Evolutionary conservation across 805 yeast genomes (phyloP).

Genomic region (Zygoascus tannicola): DNA sequence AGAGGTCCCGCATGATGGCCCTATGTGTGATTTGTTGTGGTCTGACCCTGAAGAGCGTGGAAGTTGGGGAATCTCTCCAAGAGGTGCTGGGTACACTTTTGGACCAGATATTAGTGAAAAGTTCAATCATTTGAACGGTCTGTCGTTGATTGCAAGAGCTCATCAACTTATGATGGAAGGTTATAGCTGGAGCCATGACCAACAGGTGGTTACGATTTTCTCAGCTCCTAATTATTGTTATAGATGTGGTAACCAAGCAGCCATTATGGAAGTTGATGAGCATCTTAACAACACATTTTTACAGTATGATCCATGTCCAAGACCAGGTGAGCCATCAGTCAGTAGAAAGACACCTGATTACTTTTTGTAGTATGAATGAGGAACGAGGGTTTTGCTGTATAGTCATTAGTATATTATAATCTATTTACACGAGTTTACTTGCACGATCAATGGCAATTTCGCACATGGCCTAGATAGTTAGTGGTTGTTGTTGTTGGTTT

Average conservation of each 20-base stretch:
- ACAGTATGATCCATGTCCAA: constrained; percentile 92
- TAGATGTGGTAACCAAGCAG: constrained; percentile 97
- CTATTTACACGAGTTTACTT: constrained; percentile 6
- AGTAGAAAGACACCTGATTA: constrained; percentile 96
- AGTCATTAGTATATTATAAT: background rate
- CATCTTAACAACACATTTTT: constrained; percentile 72
- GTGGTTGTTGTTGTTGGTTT: too few relatives aligned
- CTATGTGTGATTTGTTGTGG: constrained; percentile 96
- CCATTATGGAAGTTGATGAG: constrained; percentile 96
- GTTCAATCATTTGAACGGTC: constrained; percentile 86
- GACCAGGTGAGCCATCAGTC: constrained; percentile 97
- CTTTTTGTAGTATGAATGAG: constrained; percentile 63
- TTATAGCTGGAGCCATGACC: constrained; percentile 90
- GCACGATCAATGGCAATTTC: constrained; percentile 81
- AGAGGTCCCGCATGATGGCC: constrained; percentile 97
- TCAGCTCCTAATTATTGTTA: constrained; percentile 96
- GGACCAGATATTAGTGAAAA: constrained; percentile 95
- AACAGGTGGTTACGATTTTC: constrained; percentile 86
- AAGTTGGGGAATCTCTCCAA: constrained; percentile 96
- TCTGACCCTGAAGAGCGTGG: constrained; percentile 96
- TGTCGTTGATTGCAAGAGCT: constrained; percentile 84
- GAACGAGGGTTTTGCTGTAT: background rate
- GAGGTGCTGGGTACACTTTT: constrained; percentile 99
- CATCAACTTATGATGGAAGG: constrained; percentile 99
- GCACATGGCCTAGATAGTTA: constrained; percentile 57